These are phyloP conservation scores for Yamadazyma oceani DNA, from an alignment of 1,139 yeast genomes.

Conservation along the genomic window DNA sequence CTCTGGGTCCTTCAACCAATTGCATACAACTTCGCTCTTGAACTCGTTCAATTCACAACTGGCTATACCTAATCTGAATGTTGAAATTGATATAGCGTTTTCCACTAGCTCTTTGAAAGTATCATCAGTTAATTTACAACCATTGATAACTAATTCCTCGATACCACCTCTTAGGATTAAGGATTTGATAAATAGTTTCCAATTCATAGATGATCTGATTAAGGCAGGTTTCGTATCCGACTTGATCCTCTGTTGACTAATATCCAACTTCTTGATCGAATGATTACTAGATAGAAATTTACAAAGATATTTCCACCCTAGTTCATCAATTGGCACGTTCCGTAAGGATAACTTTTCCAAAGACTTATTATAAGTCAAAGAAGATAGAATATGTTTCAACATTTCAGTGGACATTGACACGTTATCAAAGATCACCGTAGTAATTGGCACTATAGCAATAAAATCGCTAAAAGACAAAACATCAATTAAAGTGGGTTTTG, in stretches of 20 bases:
- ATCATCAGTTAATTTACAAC: slow-evolving; percentile 62
- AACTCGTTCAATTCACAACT: slow-evolving; percentile 59
- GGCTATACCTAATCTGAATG: slow-evolving; percentile 78
- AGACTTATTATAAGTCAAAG: slow-evolving; percentile 55
- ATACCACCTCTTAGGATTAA: slow-evolving; percentile 64
- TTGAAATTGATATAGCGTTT: slow-evolving; percentile 51
- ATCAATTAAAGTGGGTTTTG: slow-evolving; percentile 89
- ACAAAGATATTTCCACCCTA: slow-evolving; percentile 76
- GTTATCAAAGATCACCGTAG: slow-evolving; percentile 77
- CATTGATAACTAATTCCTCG: slow-evolving; percentile 81
- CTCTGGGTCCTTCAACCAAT: slow-evolving; percentile 58
- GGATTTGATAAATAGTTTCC: slow-evolving; percentile 67
- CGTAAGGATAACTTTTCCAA: slow-evolving; percentile 74
- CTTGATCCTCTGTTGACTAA: slow-evolving; percentile 72
- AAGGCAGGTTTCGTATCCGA: slow-evolving; percentile 45
- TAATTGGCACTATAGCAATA: slow-evolving; percentile 78
- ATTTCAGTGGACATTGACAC: slow-evolving; percentile 78
- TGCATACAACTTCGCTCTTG: slow-evolving; percentile 56
- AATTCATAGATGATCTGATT: slow-evolving; percentile 68
- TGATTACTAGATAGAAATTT: slow-evolving; percentile 62
- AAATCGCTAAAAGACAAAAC: slow-evolving; percentile 86
- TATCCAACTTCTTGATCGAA: slow-evolving; percentile 65
- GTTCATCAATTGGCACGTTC: slow-evolving; percentile 70
- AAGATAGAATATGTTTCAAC: slow-evolving; percentile 67
- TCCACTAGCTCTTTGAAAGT: slow-evolving; percentile 52